Percentiles rank a stretch among this genome's conserved stretches.
Evolutionary conservation across 371 early-diverging fungal genomes (phyloP).

Genomic region (Actinomortierella ambigua): DNA sequence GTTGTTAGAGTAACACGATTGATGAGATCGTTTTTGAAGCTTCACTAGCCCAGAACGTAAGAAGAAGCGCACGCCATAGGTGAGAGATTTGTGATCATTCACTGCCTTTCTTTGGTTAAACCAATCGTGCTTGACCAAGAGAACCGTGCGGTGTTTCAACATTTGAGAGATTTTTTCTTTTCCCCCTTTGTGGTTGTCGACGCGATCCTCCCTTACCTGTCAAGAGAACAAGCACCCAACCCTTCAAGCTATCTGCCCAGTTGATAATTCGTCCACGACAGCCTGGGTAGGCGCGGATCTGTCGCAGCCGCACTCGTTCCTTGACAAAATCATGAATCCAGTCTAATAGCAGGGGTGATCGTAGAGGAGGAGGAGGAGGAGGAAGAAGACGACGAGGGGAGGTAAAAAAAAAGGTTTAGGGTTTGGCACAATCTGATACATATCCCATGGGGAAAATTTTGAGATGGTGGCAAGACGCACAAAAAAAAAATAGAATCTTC

Average conservation of each 20-base stretch:
- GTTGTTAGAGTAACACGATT: too few relatives aligned
- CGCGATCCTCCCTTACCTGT: too few relatives aligned
- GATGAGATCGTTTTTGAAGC: too few relatives aligned
- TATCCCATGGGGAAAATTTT: background rate
- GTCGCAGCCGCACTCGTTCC: constrained; percentile 79
- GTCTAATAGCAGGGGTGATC: constrained; percentile 54
- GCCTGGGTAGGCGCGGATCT: constrained; percentile 62
- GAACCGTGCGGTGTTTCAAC: too few relatives aligned
- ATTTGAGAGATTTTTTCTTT: too few relatives aligned
- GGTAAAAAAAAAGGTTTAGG: background rate
- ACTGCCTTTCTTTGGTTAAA: too few relatives aligned
- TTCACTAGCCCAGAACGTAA: too few relatives aligned
- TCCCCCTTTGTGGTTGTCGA: too few relatives aligned
- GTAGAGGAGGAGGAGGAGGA: constrained; percentile 1
- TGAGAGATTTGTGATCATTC: too few relatives aligned
- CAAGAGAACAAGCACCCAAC: constrained; percentile 40
- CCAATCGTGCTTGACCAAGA: too few relatives aligned
- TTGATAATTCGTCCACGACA: constrained; percentile 58
- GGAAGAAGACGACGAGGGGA: background rate
- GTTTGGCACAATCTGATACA: background rate
- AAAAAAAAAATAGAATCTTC: background rate
- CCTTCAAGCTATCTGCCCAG: constrained; percentile 39
- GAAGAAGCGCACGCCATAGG: too few relatives aligned
- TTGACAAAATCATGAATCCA: constrained; percentile 94
- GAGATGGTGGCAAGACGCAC: background rate